Percentiles rank a stretch among this genome's conserved stretches.
Evolutionary conservation across 805 yeast genomes (phyloP).

Genomic region (Ogataea paradorogensis): DNA sequence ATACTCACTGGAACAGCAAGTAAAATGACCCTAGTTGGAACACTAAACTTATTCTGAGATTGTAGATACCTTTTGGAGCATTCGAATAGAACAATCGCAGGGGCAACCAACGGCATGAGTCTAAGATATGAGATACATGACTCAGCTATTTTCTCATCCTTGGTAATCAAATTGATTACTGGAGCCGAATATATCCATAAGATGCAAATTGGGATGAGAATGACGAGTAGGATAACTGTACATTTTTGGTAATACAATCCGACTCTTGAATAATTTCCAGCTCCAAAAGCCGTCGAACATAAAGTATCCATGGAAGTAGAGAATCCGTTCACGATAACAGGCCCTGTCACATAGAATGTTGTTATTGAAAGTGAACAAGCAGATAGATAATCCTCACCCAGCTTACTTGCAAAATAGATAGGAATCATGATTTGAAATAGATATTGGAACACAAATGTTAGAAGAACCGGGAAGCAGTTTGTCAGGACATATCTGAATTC

Average conservation of each 20-base stretch:
- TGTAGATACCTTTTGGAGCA: conserved; percentile 71
- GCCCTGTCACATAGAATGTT: conserved; percentile 72
- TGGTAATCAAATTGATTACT: conserved; percentile 23
- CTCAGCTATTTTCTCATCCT: conserved; percentile 33
- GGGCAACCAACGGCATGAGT: conserved; percentile 56
- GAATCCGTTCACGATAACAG: conserved; percentile 70
- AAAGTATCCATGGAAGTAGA: conserved; percentile 72
- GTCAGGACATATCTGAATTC: conserved; percentile 43
- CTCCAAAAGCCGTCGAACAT: conserved; percentile 75
- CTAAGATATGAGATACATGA: conserved; percentile 56
- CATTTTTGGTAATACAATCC: conserved; percentile 68
- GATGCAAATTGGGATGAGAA: conserved; percentile 51
- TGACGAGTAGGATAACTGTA: conserved; percentile 47
- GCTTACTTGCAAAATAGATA: conserved; percentile 64
- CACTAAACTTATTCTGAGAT: conserved; percentile 73
- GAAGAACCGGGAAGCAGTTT: conserved; percentile 45
- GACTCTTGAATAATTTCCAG: conserved; percentile 56
- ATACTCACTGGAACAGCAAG: conserved; percentile 69
- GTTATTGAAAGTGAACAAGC: conserved; percentile 69
- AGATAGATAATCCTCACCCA: conserved; percentile 65
- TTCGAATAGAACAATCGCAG: conserved; percentile 66
- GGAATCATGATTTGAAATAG: conserved; percentile 71
- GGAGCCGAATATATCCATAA: conserved; percentile 56
- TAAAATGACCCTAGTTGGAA: conserved; percentile 63
- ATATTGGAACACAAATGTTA: conserved; percentile 66